Conservation (phyloP, 1,284 basidiomycete genomes). For the Ustilago sp. region DNA sequence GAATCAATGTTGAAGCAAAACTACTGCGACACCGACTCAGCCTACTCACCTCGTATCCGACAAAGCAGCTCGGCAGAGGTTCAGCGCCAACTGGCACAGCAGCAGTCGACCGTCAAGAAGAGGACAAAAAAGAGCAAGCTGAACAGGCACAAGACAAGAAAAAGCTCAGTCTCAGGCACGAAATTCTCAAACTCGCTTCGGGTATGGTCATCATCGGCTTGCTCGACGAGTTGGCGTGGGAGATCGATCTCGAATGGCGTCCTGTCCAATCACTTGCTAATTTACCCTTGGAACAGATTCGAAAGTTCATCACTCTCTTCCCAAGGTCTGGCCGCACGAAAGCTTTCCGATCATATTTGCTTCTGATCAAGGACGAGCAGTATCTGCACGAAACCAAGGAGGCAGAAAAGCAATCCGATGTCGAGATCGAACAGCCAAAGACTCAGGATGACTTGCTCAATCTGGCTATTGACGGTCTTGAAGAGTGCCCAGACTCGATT, state of each 20-base stretch:
- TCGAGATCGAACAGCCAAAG: constrained; percentile 30
- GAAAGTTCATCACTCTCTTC: constrained; percentile 79
- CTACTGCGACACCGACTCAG: constrained; percentile 53
- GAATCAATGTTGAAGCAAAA: constrained; percentile 58
- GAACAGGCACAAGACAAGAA: constrained; percentile 24
- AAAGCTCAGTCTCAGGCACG: constrained; percentile 74
- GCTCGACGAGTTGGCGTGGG: constrained; percentile 84
- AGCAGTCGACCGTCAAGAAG: constrained; percentile 31
- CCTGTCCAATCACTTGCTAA: constrained; percentile 78
- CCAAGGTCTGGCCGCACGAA: constrained; percentile 71
- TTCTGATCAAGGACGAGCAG: constrained; percentile 56
- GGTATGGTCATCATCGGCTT: constrained; percentile 81
- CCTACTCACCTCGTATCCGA: constrained; percentile 53
- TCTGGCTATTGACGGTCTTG: constrained; percentile 73
- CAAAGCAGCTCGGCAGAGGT: constrained; percentile 21
- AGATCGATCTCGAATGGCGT: constrained; percentile 79
- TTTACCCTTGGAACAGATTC: constrained; percentile 77
- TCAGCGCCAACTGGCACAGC: constrained; percentile 41
- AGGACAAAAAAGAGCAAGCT: constrained; percentile 25
- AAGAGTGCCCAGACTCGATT: constrained; percentile 75
- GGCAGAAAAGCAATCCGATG: constrained; percentile 41
- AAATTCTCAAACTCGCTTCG: constrained; percentile 78
- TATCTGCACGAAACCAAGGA: constrained; percentile 50
- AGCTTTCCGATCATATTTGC: constrained; percentile 53
- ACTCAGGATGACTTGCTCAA: constrained; percentile 53